Evolutionary conservation across 2,329 filamentous ascomycete species (phyloP), one percentile per base, ranked within the genome.

Genomic region (Claviceps arundinis): DNA sequence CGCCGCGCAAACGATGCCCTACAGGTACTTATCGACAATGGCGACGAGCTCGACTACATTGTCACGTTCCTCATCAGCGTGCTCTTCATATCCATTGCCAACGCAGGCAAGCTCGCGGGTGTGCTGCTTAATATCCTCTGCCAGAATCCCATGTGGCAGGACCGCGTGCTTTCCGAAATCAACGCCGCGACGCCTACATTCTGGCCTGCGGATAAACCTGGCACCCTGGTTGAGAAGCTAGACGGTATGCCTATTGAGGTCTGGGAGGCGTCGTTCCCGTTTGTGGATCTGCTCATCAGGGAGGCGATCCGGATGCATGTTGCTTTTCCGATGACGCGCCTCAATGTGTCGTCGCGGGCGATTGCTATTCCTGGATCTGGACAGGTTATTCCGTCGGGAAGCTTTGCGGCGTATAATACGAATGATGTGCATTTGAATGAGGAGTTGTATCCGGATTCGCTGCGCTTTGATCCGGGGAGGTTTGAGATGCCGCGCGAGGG

Each of bases 341-440:
- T 34, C 2, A 52, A 52, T 17, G 22, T 26, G 7, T 24, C 17
- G 17, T 16, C 44, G 14, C 34, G 30, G 2, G 26, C 50, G 14
- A 52, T 52, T 37, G 11, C 16, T 6, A 49, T 52, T 9, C 50
- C 50, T 16, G 50, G 46, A 0, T 22, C 45, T 0, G 49, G 54
- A 37, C 56, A 63, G 51, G 58, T 63, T 26, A 57, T 63, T 37
- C 61, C 61, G 4, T 30, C 50, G 1, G 48, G 53, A n/a, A 55
- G 52, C 48, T 60, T 55, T 50, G 58, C 51, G 37, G 47, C 41
- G 14, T 62, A 59, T 50, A 59, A 62, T 52, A 56, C 61, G 9
- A 57, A 47, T 9, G 59, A 61, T 14, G 50, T 55, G 8, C 53
- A 63, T 50, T 60, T 53, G 50, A 59, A 55, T 48, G 48, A 55